Evolutionary conservation across 345 rosid species (phyloP), one percentile per base, ranked within the genome.

Genomic region (Theobroma cacao): DNA sequence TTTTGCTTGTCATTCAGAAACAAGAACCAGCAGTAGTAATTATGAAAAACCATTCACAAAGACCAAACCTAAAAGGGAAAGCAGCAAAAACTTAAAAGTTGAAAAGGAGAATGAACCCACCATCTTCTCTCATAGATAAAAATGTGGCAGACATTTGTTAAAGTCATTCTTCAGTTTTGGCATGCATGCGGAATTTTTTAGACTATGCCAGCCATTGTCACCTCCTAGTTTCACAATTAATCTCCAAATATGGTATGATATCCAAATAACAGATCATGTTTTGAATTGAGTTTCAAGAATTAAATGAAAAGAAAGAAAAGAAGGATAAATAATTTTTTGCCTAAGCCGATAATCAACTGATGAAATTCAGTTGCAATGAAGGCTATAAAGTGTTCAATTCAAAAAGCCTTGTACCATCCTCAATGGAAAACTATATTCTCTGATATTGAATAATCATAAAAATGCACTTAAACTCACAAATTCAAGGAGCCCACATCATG

Each of bases 1-100:
- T 22, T 75, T 77, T 52, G 22, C 36, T 50, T 70, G 53, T 30
- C n/a, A 75, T n/a, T 12, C 36, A 76, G 67, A 75, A 76, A 78
- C 52, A 68, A 72, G 61, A 69, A 55, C 38, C 65, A 78, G 52
- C 53, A 80, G 11, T 33, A 31, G 75, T 60, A 72, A n/a, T 33
- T 15, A 50, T 52, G 45, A 52, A 1, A 72, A 71, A 52, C 45
- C 56, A 50, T 71, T 71, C 7, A 36, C 11, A 71, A 71, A 70
- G 24, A 31, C 38, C 31, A 50, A 71, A 31, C 41, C 28, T 50
- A 31, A 71, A 45, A 71, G 59, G 60, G 24, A 31, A 71, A 31
- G 59, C 26, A 9, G 17, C 41, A 70, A 31, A 31, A 70, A 30
- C n/a, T 13, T 30, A 28, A 47, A 18, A 41, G 24, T 48, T 18